Percentiles rank a stretch among this genome's conserved stretches.
Evolutionary conservation across 1,139 yeast genomes (phyloP).

Genomic region (Geotrichum aggregatum): DNA sequence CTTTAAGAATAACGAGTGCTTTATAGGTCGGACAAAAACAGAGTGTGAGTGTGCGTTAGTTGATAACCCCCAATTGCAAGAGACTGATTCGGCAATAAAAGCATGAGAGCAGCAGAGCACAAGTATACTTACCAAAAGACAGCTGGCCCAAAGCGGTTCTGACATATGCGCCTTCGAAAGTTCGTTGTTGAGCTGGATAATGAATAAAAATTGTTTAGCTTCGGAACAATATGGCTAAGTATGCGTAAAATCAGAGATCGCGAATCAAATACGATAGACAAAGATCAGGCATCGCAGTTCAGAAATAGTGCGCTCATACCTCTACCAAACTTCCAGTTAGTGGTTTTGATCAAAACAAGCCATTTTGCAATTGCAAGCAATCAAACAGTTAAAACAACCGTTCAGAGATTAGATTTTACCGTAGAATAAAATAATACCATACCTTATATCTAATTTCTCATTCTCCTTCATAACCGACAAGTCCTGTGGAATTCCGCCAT

Average conservation of each 20-base stretch:
- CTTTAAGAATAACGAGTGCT: constrained; percentile 39
- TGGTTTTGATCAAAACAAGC: too few species aligned
- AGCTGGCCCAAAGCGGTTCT: constrained; percentile 43
- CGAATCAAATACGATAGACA: too few species aligned
- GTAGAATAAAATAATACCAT: neutral
- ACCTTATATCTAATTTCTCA: constrained; percentile 18
- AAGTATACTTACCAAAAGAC: constrained; percentile 34
- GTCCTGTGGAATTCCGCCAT: constrained; percentile 1
- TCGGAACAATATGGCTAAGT: too few species aligned
- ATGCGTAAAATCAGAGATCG: too few species aligned
- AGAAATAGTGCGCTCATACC: too few species aligned
- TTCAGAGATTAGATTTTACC: too few species aligned
- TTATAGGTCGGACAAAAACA: neutral
- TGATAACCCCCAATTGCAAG: too few species aligned
- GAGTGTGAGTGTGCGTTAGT: neutral
- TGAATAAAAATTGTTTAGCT: too few species aligned
- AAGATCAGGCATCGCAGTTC: too few species aligned
- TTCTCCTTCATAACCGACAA: constrained; percentile 4
- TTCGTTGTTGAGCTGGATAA: constrained; percentile 39
- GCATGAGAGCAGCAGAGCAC: neutral
- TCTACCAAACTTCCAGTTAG: too few species aligned
- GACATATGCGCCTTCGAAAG: constrained; percentile 44
- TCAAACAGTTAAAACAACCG: too few species aligned
- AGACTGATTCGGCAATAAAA: neutral
- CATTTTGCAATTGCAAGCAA: too few species aligned